Base-by-base conservation (phyloP, 768 basidiomycete species). In the Boletus fagicola region DNA sequence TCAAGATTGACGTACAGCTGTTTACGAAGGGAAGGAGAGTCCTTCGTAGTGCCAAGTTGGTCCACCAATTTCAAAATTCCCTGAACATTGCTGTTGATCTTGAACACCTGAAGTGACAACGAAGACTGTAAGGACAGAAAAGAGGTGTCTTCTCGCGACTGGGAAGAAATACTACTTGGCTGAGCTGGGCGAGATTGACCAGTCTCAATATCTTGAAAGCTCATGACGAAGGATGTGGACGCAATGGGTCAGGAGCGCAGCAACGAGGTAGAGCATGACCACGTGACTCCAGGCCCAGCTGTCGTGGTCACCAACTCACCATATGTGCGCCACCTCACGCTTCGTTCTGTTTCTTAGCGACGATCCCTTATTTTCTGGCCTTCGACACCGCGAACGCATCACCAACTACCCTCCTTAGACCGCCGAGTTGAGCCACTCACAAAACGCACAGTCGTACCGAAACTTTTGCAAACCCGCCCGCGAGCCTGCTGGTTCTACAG, bases 1-100 rank as follows among this genome's bases (percentile, higher is more conserved):
- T 28, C 18, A 26, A 39, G 20, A 16, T 15, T 39, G 31, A 80
- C 93, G 61, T 66, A 96, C 95, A 98, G 75, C 51, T 85, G 88
- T 73, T 90, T 93, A 64, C 96, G 80, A 52, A 98, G 74, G 3
- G 77, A 72, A 1, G 87, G 83, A 18, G 88, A 92, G 71, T 98
- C 95, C 66, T 85, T 85, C 33, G 76, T 76, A 0, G 89, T 92
- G 5, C 96, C 96, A 1, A 99, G 82, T 72, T 95, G 91, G 68
- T 98, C 94, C n/a, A 98, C 92, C n/a, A 94, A 81, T 74, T 92
- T 92, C 65, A 93, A 73, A 49, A 99, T 95, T 16, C 92, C 96
- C 67, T 96, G 92, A 3, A 98, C 94, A 74, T 99, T 99, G 57
- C 92, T 84, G 66, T 96, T 95, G 78, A 98, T 94, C 83, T 98